A percentile compares a stretch with the other conserved stretches of the same genome.
Conservation (phyloP, 306 rosid species). For the Acacia melanoxylon region DNA sequence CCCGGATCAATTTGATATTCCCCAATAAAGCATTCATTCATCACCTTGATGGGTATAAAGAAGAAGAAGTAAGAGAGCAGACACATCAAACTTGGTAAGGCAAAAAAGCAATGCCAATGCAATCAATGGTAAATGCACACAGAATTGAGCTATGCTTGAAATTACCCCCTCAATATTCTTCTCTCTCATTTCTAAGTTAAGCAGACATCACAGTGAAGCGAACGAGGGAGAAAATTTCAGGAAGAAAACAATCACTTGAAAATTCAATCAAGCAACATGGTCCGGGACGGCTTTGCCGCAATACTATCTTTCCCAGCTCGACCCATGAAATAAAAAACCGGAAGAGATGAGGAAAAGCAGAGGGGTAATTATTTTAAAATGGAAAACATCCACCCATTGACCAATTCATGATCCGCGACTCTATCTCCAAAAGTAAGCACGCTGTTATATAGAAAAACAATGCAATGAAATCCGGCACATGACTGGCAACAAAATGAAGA, state of each 20-base stretch:
- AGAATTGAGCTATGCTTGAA: not conserved
- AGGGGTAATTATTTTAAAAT: not conserved
- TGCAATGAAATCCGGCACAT: conserved; percentile 28
- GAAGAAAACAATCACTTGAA: not conserved
- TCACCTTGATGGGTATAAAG: not conserved
- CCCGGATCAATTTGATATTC: conserved; percentile 25
- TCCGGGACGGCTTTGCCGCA: conserved; percentile 12
- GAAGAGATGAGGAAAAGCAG: conserved; percentile 9
- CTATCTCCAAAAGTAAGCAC: conserved; percentile 17
- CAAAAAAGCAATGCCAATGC: conserved; percentile 12
- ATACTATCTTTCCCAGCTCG: conserved; percentile 30
- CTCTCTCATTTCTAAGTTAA: conserved; percentile 14
- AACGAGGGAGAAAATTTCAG: not conserved
- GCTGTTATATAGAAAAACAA: conserved; percentile 34
- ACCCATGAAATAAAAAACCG: conserved; percentile 24
- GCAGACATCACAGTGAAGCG: not conserved
- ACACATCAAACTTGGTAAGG: conserved; percentile 19
- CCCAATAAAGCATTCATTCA: conserved; percentile 25
- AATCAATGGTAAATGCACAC: not conserved
- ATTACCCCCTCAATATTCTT: conserved; percentile 18
- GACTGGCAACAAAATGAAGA: conserved; percentile 24
- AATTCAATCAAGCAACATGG: conserved; percentile 21
- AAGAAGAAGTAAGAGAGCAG: conserved; percentile 10
- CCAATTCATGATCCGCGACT: conserved; percentile 25
- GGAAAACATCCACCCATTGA: conserved; percentile 30